Evolutionary conservation across 164 flowering plant species (phyloP).

Genomic region (Piper betle): DNA sequence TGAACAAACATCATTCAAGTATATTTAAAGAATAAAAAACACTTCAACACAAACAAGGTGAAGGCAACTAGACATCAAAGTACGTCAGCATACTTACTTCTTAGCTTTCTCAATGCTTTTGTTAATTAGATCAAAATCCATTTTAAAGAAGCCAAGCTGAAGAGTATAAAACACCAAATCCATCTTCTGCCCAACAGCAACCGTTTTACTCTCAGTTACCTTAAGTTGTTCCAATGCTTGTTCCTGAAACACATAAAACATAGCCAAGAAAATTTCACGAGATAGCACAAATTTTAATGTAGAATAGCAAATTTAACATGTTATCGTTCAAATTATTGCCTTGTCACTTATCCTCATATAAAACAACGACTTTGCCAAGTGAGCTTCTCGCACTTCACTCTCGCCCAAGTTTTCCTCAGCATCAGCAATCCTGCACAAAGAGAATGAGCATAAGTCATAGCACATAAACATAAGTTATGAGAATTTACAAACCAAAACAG

Average conservation of each 20-base stretch:
- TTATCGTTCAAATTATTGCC: conserved; percentile 19
- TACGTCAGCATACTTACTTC: conserved; percentile 37
- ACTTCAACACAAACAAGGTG: background rate
- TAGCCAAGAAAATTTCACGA: background rate
- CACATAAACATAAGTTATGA: background rate
- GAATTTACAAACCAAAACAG: no score
- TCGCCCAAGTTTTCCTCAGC: conserved; percentile 98
- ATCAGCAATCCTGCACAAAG: conserved; percentile 63
- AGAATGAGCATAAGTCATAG: background rate
- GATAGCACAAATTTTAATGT: background rate
- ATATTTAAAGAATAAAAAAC: conserved; percentile 4
- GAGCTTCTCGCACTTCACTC: conserved; percentile 99
- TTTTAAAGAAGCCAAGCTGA: conserved; percentile 79
- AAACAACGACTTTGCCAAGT: conserved; percentile 78
- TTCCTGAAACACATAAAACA: conserved; percentile 30
- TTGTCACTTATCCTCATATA: conserved; percentile 81
- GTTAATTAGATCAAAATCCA: conserved; percentile 95
- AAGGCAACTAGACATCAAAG: background rate
- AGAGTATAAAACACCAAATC: conserved; percentile 84
- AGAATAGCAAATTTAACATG: background rate
- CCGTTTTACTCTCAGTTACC: conserved; percentile 87
- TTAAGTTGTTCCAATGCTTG: conserved; percentile 91
- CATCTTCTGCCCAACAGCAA: conserved; percentile 99
- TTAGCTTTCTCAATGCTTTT: conserved; percentile 96
- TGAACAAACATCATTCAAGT: background rate